Evolutionary conservation across 1,284 basidiomycete genomes (phyloP), one percentile per base, ranked within the genome.

Genomic region (Termitomyces sp.): DNA sequence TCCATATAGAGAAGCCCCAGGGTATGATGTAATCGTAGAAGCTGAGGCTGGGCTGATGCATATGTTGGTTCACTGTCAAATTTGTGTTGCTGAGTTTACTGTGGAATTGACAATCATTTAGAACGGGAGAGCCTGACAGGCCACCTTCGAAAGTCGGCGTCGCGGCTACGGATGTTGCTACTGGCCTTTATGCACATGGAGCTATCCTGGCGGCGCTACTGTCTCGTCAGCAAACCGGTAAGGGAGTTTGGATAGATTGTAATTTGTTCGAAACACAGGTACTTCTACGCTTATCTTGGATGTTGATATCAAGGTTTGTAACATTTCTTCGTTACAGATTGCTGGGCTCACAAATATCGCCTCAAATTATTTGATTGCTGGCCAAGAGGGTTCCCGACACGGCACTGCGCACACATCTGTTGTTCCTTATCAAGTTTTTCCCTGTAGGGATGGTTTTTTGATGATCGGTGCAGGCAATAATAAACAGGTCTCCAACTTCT

Each of bases 401-500:
- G 95, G 95, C 21, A 98, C 95, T 30, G 83, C 90, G 1, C 95
- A 98, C 68, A 90, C 92, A 12, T 92, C 90, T 8, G 87, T 95
- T 63, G 93, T 94, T 1, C 93, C 93, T 0, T 96, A 95, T 72
- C 90, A 95, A 69, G 92, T 91, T 6, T 94, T 98, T 68, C 83
- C 88, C 0, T 95, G 93, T 67, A 81, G 84, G 65, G 86, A 94
- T 66, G 89, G 90, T n/a, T 94, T 85, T 67, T 72, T 97, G 57
- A 96, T 97, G 93, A 85, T 98, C 53, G 94, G 93, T 41, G 94
- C 92, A 1, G 94, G 93, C 1, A 97, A 96, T 70, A 86, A 97
- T 65, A 86, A 83, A 60, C 93, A 92, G 77, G 92, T 89, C 64
- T 52, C 70, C 58, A 39, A 58, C 10, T 21, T 26, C 33, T 48